Evolutionary conservation across 371 early-diverging fungal genomes (phyloP), one percentile per base, ranked within the genome.

Genomic region (Encephalitozoon intestinalis): DNA sequence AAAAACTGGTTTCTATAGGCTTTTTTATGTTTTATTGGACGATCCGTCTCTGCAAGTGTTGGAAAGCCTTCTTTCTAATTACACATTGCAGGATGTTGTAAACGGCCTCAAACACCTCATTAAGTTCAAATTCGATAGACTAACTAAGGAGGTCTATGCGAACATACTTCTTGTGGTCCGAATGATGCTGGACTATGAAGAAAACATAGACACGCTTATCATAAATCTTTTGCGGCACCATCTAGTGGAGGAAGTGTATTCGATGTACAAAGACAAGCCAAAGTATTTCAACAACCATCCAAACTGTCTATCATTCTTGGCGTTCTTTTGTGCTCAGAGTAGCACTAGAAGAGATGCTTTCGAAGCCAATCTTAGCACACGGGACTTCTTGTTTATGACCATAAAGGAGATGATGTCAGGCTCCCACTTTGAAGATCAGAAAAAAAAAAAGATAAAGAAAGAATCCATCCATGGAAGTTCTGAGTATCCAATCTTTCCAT

Each of bases 201-300:
- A 23, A 28, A 53, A 67, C 30, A 30, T 67, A 26, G 75, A 74
- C 15, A 54, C 67, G 18, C 44, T 74, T 30, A 44, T 74, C 11
- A 66, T 74, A 31, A 74, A 74, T 53, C 26, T 66, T 31, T 53
- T 74, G 25, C 25, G 75, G 54, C 53, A 53, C 23, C 63, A 63
- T 8, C 4, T 51, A 6, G 40, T 66, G 5, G 66, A 66, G 23
- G 66, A 66, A 11, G 66, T 66, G 23, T 44, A 39, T 41, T 41
- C 66, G 4, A 66, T 66, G 66, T 66, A 44, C 43, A 66, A 66
- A 41, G 49, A n/a, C n/a, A 34, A 71, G 2, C 43, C 49, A 58
- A 58, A 63, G 28, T 71, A 71, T 34, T 71, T 71, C 58, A 41
- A 31, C 21, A 40, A 43, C 15, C 39, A 58, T 63, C 21, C 54